Evolutionary conservation across 768 basidiomycete species (phyloP).

Genomic region (Dentipellis sp.): DNA sequence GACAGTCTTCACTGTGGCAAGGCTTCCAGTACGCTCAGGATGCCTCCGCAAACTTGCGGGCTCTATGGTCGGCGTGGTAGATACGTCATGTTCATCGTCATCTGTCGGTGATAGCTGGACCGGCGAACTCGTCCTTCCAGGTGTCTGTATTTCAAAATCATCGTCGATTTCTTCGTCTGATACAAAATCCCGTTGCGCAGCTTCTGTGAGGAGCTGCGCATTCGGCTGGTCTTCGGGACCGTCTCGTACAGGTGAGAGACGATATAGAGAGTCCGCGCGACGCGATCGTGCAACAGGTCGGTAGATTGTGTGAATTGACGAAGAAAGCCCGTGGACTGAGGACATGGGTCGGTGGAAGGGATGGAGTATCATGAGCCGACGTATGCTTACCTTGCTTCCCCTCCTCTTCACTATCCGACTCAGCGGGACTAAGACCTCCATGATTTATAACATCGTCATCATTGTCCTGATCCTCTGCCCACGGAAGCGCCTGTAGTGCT

Average conservation of each 20-base stretch:
- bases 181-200: conserved; percentile 1
- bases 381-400: conserved; percentile 24
- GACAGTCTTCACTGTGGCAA: conserved; percentile 69
- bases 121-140: conserved; percentile 1
- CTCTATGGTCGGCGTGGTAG: conserved; percentile 3
- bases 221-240: conserved; percentile 9
- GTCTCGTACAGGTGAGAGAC: conserved; percentile 9
- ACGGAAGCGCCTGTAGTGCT: conserved; percentile 78
- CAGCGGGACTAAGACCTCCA: conserved; percentile 26
- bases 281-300: conserved; percentile 68
- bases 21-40: conserved; percentile 25
- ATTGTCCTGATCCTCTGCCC: conserved; percentile 60
- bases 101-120: neutral
- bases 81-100: neutral
- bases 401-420: conserved; percentile 63
- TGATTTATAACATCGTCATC: conserved; percentile 50
- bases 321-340: conserved; percentile 48
- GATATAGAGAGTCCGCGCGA: conserved; percentile 24
- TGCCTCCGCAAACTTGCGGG: conserved; percentile 5
- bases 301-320: conserved; percentile 84
- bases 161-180: conserved; percentile 15
- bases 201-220: neutral
- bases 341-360: neutral
- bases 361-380: neutral
- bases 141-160: conserved; percentile 14